Base-by-base conservation (phyloP, 805 yeast species). In the Saturnispora diversa region DNA sequence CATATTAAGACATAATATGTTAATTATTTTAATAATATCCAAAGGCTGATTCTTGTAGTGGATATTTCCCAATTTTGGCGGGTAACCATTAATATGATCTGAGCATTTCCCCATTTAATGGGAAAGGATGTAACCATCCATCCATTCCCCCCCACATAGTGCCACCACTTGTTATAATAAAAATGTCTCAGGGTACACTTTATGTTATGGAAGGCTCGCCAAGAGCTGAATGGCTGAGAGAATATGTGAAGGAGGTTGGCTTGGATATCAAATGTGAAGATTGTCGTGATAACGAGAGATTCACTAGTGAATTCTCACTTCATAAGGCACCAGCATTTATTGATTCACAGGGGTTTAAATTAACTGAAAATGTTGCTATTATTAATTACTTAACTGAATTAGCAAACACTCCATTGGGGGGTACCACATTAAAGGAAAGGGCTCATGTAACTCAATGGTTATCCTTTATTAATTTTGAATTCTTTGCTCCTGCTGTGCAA, bases 371-470 rank as follows among this genome's bases (percentile, higher is more conserved):
- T 43, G 67, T 78, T 52, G 86, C 88, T 43, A 61, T 82, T 53
- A 52, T 68, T 53, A 57, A 68, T 57, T 77, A 80, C 45, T 27
- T 58, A 2, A 41, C 51, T 31, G 53, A 66, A 4, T 53, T 63
- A 26, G 52, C 58, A 17, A 63, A 61, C 27, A 45, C 48, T 23
- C 39, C 70, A 77, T 66, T 73, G 41, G 50, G 37, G 35, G 95
- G 95, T 51, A 69, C 71, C 55, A 69, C 69, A 60, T 64, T 68
- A 50, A 63, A 65, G 46, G 84, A 82, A 53, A 68, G 72, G 54
- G 83, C 80, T 43, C 62, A 62, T 53, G 68, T 84, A 54, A 59
- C 84, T 53, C 75, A 69, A 65, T 87, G 94, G 95, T 54, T 76
- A 59, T 82, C 94, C 2, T 64, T 80, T 49, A 66, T 79, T 59